Conservation (phyloP, 345 rosid species). For the Orychophragmus violaceus region DNA sequence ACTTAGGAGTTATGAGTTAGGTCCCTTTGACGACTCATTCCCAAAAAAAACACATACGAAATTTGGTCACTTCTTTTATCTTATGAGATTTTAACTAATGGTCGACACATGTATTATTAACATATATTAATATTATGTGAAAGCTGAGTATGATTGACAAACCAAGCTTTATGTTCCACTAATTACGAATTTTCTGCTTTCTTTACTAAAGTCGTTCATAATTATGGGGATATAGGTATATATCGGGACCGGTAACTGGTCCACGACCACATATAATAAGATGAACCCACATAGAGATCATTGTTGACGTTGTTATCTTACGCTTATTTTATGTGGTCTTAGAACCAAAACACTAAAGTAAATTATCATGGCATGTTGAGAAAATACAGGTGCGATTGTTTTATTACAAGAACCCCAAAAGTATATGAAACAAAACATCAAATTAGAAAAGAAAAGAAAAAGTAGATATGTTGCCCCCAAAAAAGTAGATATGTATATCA, state of each 20-base stretch:
- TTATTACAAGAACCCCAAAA: background rate
- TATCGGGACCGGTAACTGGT: too few relatives aligned
- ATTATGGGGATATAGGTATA: background rate
- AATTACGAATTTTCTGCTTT: slow-evolving; percentile 1
- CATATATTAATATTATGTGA: background rate
- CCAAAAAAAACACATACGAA: too few relatives aligned
- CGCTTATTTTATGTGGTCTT: background rate
- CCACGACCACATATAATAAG: background rate
- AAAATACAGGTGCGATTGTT: background rate
- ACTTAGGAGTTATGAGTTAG: too few relatives aligned
- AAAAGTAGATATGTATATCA: too few relatives aligned
- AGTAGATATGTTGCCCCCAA: too few relatives aligned
- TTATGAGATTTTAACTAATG: background rate
- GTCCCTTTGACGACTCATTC: too few relatives aligned
- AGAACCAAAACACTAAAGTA: background rate
- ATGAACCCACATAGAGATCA: background rate
- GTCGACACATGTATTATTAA: background rate
- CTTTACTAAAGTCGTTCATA: slow-evolving; percentile 6
- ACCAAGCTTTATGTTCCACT: background rate
- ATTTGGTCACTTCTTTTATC: background rate
- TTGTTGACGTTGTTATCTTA: background rate
- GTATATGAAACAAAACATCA: background rate
- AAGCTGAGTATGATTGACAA: background rate
- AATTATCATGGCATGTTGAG: background rate
- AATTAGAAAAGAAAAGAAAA: background rate